Conservation (phyloP, 129 eudicot genomes). For the Heracleum sosnowskyi region DNA sequence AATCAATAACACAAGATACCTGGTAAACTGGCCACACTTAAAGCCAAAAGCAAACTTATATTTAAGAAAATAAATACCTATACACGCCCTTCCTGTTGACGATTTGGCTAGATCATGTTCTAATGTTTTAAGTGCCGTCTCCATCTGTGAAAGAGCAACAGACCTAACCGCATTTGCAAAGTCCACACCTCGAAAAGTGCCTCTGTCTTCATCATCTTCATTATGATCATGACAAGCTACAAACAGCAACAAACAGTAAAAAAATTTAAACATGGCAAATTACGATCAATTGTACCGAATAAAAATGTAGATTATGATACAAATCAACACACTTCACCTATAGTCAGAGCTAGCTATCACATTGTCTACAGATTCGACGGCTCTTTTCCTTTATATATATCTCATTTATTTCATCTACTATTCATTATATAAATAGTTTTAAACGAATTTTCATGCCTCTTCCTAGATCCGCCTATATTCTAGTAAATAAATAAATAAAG, state of each 20-base stretch:
- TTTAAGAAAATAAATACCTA: slow-evolving; percentile 38
- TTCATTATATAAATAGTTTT: too few species aligned
- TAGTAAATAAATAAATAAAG: too few species aligned
- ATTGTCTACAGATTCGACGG: too few species aligned
- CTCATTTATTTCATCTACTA: too few species aligned
- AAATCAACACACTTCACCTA: too few species aligned
- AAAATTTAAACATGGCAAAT: not conserved
- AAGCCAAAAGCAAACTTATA: not conserved
- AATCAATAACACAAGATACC: slow-evolving; percentile 1
- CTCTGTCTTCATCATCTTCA: slow-evolving; percentile 21
- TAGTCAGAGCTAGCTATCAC: too few species aligned
- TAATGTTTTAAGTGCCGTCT: slow-evolving; percentile 75
- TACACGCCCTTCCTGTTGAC: slow-evolving; percentile 68
- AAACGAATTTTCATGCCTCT: too few species aligned
- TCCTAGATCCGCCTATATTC: too few species aligned
- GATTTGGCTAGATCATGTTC: slow-evolving; percentile 59
- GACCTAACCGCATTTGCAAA: slow-evolving; percentile 49
- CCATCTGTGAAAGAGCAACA: slow-evolving; percentile 67
- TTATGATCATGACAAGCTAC: slow-evolving; percentile 3
- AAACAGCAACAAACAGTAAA: too few species aligned
- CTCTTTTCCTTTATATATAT: too few species aligned
- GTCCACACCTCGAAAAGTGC: slow-evolving; percentile 23
- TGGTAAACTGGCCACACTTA: not conserved
- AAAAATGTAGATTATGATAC: too few species aligned
- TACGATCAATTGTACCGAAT: too few species aligned